Conservation (phyloP, 306 rosid species). For the Pyrus bretschneideri region DNA sequence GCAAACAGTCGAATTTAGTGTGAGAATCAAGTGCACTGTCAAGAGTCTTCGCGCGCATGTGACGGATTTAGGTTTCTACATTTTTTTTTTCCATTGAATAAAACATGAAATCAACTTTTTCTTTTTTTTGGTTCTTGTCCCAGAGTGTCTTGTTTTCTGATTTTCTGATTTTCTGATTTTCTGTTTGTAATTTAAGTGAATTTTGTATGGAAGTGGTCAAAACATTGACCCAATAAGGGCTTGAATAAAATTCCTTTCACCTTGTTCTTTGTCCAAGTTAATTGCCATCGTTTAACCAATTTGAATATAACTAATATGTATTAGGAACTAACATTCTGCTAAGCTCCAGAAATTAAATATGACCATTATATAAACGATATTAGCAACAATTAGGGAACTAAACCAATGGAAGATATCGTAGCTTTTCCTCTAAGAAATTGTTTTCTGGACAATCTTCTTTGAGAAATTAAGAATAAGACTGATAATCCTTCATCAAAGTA, state of each 20-base stretch:
- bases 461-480: too few species aligned
- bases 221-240: not conserved
- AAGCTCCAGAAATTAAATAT: too few species aligned
- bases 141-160: not conserved
- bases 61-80: not conserved
- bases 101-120: not conserved
- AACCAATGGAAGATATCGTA: too few species aligned
- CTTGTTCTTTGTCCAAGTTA: not conserved
- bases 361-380: too few species aligned
- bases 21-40: not conserved
- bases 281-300: not conserved
- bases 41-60: not conserved
- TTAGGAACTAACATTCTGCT: too few species aligned
- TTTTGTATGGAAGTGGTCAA: not conserved
- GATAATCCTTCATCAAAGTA: too few species aligned
- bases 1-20: not conserved
- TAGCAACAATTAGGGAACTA: too few species aligned
- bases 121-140: not conserved
- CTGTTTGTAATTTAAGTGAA: not conserved
- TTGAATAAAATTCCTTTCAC: not conserved
- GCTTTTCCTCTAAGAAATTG: too few species aligned
- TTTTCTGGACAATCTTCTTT: too few species aligned
- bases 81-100: constrained; percentile 1
- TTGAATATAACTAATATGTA: too few species aligned
- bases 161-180: not conserved